A percentile compares a stretch with the other conserved stretches of the same genome.
Conservation (phyloP, 139 green algal species). For the Spirogloea muscicola region DNA sequence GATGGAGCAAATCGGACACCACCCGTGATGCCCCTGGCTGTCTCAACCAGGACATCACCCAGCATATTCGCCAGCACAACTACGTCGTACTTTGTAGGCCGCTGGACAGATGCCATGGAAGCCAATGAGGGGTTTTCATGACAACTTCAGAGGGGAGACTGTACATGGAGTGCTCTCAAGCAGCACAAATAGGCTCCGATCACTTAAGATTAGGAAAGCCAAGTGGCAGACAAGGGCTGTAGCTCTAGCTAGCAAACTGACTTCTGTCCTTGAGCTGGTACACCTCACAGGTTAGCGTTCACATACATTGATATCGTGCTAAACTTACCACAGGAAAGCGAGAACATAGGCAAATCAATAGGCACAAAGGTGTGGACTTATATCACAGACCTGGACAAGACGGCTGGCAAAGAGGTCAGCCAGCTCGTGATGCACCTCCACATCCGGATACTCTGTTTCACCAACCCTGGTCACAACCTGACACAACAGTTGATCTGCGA, state of each 20-base stretch:
- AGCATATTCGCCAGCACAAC: constrained; percentile 1
- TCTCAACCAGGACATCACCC: constrained; percentile 7
- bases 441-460: neutral
- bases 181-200: no score
- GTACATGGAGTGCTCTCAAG: neutral
- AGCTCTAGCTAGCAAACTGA: no score
- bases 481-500: no score
- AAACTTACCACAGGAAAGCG: no score
- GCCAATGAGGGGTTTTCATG: no score
- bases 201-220: no score
- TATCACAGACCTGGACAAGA: constrained; percentile 7
- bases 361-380: neutral
- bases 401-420: constrained; percentile 5
- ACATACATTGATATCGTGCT: no score
- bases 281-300: no score
- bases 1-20: neutral
- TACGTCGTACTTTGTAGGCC: neutral
- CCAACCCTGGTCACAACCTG: neutral
- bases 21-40: constrained; percentile 4
- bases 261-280: no score
- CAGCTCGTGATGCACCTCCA: constrained; percentile 12
- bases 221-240: no score
- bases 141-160: neutral
- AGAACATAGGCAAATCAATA: neutral
- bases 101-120: no score